Base-by-base conservation (phyloP, 2,329 filamentous ascomycete genomes). In the Aureobasidium namibiae region DNA sequence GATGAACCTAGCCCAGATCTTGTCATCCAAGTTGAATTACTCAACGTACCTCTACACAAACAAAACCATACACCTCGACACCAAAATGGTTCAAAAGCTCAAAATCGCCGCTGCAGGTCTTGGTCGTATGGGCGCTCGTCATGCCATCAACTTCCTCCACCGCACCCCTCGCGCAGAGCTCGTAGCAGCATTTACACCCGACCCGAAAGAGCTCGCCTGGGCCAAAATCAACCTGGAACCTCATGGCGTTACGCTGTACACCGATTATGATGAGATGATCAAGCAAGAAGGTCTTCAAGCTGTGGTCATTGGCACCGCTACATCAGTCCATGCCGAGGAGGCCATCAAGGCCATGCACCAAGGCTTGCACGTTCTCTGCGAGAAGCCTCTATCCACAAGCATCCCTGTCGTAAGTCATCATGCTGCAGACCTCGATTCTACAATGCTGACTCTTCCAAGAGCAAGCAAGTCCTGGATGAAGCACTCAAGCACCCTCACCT, bases 91-190 rank as follows among this genome's bases (percentile, higher is more conserved):
- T 8, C 60, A 41, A 52, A 75, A 67, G 64, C 67, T 78, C 59
- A 70, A 75, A 63, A 69, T 80, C 62, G 78, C 72, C 56, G 75
- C 76, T 53, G 76, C 76, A 39, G 78, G 79, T 48, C 76, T 81
- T 50, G 78, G 79, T 33, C 76, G 79, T 63, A 81, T 81, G 76
- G 79, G 78, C 49, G 74, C 76, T 61, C 74, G 78, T n/a, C 78
- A 81, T 68, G 79, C 76, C 56, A 67, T 76, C 48, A 79, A 78
- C 63, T 75, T 80, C 60, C 69, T 79, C 50, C 67, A 77, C 59
- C 70, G 71, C 29, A 74, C 74, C 7, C 76, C 77, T 26, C 73
- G 76, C 42, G 78, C 78, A 42, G 68, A 78, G 52, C 73, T 82
- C 31, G 75, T 80, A 29, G 78, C 78, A 58, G 79, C 76, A 38